phyloP scores from a whole-genome alignment of 225 moss, liverwort and hornwort genomes.

The Sphagnum contortum region DNA sequence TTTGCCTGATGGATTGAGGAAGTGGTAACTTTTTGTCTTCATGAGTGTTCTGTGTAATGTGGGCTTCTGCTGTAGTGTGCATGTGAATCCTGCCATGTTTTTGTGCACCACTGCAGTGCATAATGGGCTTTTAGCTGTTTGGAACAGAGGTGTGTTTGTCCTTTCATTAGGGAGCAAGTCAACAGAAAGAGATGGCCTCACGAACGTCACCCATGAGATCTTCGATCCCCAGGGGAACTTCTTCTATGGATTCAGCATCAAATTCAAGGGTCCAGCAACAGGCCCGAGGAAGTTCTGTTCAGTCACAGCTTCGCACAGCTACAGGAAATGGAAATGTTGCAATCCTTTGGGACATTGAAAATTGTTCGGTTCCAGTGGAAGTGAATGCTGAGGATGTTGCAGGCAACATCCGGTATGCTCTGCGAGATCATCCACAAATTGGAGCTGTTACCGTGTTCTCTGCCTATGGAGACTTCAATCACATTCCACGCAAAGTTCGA shows the following conservation, averaged over 20 bases:
- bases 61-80: too few species aligned
- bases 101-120: too few species aligned
- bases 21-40: too few species aligned
- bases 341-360: conserved; percentile 98
- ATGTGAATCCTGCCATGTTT: too few species aligned
- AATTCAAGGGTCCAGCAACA: conserved; percentile 47
- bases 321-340: conserved; percentile 41
- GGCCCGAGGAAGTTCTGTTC: conserved; percentile 31
- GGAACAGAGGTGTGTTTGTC: too few species aligned
- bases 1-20: too few species aligned
- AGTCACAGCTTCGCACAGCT: conserved; percentile 5
- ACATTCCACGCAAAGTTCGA: conserved; percentile 72
- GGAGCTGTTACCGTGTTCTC: conserved; percentile 90
- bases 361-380: conserved; percentile 85
- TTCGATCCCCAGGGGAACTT: too few species aligned
- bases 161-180: too few species aligned
- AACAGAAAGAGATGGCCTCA: too few species aligned
- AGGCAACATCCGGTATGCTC: conserved; percentile 72
- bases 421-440: conserved; percentile 64
- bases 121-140: too few species aligned
- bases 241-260: conserved; percentile 23
- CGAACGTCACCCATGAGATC: too few species aligned
- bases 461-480: conserved; percentile 93
- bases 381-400: conserved; percentile 95
- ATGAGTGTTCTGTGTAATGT: too few species aligned